Percentiles rank a stretch among this genome's conserved stretches.
Evolutionary conservation across 306 rosid genomes (phyloP).

Genomic region (Alnus rubra): DNA sequence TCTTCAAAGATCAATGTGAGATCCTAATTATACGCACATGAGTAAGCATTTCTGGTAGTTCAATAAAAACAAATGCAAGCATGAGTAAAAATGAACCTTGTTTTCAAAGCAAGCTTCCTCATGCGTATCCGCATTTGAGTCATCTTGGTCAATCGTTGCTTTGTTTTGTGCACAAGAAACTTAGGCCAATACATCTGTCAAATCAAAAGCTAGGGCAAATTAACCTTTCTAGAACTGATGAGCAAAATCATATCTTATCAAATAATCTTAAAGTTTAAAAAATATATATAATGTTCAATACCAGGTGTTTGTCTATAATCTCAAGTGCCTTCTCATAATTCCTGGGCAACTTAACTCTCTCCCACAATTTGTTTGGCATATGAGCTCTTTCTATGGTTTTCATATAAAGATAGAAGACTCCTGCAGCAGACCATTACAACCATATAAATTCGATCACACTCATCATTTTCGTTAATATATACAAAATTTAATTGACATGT

Average conservation of each 20-base stretch:
- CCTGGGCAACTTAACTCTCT: constrained; percentile 88
- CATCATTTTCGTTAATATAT: not conserved
- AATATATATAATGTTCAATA: constrained; percentile 29
- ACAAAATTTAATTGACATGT: not conserved
- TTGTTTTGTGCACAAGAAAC: constrained; percentile 83
- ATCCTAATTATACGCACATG: not conserved
- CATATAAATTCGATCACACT: not conserved
- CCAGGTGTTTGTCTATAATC: constrained; percentile 84
- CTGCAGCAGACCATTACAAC: constrained; percentile 42
- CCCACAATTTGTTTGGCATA: constrained; percentile 88
- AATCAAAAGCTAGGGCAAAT: constrained; percentile 19
- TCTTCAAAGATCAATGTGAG: not conserved
- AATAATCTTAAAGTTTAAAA: constrained; percentile 4
- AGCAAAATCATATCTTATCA: not conserved
- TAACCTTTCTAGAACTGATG: constrained; percentile 1
- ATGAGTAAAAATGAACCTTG: constrained; percentile 50
- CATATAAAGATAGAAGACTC: constrained; percentile 93
- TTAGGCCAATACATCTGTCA: constrained; percentile 91
- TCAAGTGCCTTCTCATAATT: constrained; percentile 88
- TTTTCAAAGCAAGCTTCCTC: constrained; percentile 89
- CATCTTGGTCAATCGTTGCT: constrained; percentile 92
- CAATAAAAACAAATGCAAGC: not conserved
- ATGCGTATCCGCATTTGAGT: constrained; percentile 93
- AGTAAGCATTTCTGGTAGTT: not conserved
- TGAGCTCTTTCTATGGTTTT: constrained; percentile 97